Evolutionary conservation across 2,329 filamentous ascomycete genomes (phyloP), one percentile per base, ranked within the genome.

Genomic region (Xylariaceae sp.): DNA sequence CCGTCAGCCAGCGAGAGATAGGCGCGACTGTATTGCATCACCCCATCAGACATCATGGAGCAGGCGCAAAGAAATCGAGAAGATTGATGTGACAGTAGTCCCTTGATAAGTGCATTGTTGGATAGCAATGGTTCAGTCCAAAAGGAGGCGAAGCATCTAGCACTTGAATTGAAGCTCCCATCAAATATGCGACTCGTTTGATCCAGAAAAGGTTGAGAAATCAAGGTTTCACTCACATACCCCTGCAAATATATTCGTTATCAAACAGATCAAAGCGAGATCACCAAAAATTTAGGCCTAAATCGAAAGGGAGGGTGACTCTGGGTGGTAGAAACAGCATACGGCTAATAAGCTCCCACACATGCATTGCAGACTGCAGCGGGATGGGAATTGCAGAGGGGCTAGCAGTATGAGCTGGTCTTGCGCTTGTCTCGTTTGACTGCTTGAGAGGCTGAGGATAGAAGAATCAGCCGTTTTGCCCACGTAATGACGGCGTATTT

Each of bases 311-410:
- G 48, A 32, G 32, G 47, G 41, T 39, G 16, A 24, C 13, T 6
- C 16, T 26, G 24, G 37, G 36, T 35, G 39, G n/a, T n/a, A n/a
- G n/a, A 21, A 18, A 39, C 49, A 48, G 39, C 42, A 45, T 40
- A 53, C 44, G 53, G 49, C 49, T 53, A 53, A 56, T 48, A 53
- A 53, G 49, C 35, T 41, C 43, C 43, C 37, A 52, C 26, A 20
- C 43, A 39, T 6, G 48, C 36, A 46, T 51, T 29, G 40, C 33
- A n/a, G 35, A 46, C 30, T 32, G 37, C 18, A 40, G 47, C 51
- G 47, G 47, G 47, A 43, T 13, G 27, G 40, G 32, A 37, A 49
- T 53, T 56, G 49, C 49, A 55, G 52, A 44, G 52, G 48, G 16
- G 30, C 16, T 24, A 27, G n/a, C 32, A 36, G 32, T 8, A 16